Conservation (phyloP, 2,329 filamentous ascomycete species). For the Penicillium sp. region DNA sequence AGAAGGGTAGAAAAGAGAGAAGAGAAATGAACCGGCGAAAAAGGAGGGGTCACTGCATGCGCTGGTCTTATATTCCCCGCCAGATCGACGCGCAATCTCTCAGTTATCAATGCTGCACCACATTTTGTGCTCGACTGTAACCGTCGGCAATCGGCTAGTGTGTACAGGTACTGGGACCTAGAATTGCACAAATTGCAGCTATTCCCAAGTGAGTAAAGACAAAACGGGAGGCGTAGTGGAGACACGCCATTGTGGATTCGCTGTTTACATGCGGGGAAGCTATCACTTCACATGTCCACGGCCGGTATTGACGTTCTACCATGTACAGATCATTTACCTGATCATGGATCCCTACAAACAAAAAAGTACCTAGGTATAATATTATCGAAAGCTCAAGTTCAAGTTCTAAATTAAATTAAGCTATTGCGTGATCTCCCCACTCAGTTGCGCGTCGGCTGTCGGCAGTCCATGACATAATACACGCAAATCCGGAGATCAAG, state of each 20-base stretch:
- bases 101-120: neutral
- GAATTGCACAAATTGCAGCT: neutral
- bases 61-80: slow-evolving; percentile 1
- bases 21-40: neutral
- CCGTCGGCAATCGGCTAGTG: neutral
- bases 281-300: neutral
- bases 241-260: slow-evolving; percentile 1
- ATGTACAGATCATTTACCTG: neutral
- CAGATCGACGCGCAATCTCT: neutral
- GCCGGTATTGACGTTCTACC: neutral
- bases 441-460: slow-evolving; percentile 11
- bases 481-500: slow-evolving; percentile 9
- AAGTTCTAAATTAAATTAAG: too few species aligned
- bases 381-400: too few species aligned
- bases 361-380: too few species aligned
- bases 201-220: neutral
- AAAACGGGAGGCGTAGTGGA: neutral
- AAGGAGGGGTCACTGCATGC: slow-evolving; percentile 1
- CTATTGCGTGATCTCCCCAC: slow-evolving; percentile 13
- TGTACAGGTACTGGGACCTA: neutral
- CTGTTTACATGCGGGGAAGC: slow-evolving; percentile 13
- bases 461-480: slow-evolving; percentile 17
- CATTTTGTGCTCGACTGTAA: slow-evolving; percentile 1
- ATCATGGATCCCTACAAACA: too few species aligned
- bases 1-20: neutral